A percentile compares a stretch with the other conserved stretches of the same genome.
phyloP scores from a whole-genome alignment of 148 eudicot genomes.

The Rheum nobile region DNA sequence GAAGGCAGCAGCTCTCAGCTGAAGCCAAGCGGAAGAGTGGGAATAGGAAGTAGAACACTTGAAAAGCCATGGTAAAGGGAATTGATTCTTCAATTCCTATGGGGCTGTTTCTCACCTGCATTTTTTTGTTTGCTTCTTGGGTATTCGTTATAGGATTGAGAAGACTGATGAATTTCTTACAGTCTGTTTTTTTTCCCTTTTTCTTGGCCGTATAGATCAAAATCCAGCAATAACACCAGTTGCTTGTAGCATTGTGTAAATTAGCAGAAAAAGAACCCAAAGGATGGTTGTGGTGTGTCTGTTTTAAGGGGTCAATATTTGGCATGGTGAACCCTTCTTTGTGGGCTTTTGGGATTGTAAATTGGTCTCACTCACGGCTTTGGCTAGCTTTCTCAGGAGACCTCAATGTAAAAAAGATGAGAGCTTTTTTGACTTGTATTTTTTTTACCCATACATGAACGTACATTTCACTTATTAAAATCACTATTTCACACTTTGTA shows the following conservation, averaged over 20 bases:
- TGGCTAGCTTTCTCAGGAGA: not conserved
- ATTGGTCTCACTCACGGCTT: slow-evolving; percentile 1
- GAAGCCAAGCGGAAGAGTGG: slow-evolving; percentile 59
- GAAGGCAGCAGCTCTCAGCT: slow-evolving; percentile 39
- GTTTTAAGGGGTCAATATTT: not conserved
- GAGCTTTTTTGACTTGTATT: not conserved
- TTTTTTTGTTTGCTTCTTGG: slow-evolving; percentile 4
- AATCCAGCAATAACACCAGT: slow-evolving; percentile 7
- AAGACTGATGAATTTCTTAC: not conserved
- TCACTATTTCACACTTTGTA: too few relatives aligned
- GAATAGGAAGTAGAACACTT: slow-evolving; percentile 40
- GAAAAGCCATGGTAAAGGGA: slow-evolving; percentile 8
- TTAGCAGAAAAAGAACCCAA: not conserved
- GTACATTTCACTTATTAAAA: not conserved
- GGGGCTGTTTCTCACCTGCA: not conserved
- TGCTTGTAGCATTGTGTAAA: slow-evolving; percentile 5
- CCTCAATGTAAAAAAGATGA: slow-evolving; percentile 2
- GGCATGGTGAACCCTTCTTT: not conserved
- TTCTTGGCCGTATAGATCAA: not conserved
- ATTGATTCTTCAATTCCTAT: not conserved
- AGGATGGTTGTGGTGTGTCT: not conserved
- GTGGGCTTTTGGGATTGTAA: slow-evolving; percentile 1
- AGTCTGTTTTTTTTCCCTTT: not conserved
- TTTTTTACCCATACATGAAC: not conserved
- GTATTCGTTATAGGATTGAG: not conserved